Percentiles rank a stretch among this genome's conserved stretches.
These are phyloP conservation scores for Liquidambar formosana DNA, from an alignment of 164 flowering plant species.

Conservation along the genomic window DNA sequence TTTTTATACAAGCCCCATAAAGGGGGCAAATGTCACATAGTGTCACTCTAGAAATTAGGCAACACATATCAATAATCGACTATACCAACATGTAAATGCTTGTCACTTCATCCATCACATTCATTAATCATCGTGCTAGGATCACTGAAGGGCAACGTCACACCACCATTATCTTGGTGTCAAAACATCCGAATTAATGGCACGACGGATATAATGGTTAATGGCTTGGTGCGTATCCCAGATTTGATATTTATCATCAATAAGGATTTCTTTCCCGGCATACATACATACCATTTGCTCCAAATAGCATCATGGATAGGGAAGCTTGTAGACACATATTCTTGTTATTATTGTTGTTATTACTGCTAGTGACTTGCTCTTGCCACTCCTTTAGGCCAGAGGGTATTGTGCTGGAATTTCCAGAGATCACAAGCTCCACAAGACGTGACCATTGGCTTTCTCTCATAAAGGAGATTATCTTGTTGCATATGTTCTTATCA, in stretches of 20 bases:
- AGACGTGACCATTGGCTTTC: slow-evolving; percentile 94
- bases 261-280: too few relatives aligned
- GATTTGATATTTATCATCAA: neutral
- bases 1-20: too few relatives aligned
- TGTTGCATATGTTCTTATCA: slow-evolving; percentile 60
- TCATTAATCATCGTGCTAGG: neutral
- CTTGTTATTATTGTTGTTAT: too few relatives aligned
- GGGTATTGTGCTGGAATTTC: slow-evolving; percentile 76
- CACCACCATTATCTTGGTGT: too few relatives aligned
- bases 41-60: neutral
- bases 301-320: too few relatives aligned
- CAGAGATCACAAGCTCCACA: slow-evolving; percentile 90
- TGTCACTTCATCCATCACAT: neutral
- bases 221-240: neutral
- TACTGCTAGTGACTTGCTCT: neutral
- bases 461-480: slow-evolving; percentile 65
- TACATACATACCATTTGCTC: too few relatives aligned
- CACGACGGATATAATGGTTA: neutral
- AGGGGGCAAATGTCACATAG: neutral
- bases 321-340: too few relatives aligned
- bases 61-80: neutral
- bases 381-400: slow-evolving; percentile 53
- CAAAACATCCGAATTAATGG: neutral
- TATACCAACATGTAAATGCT: neutral
- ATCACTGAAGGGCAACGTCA: neutral